A percentile compares a stretch with the other conserved stretches of the same genome.
Evolutionary conservation across 2,329 filamentous ascomycete genomes (phyloP).

Genomic region (Thielaviopsis cerberus): DNA sequence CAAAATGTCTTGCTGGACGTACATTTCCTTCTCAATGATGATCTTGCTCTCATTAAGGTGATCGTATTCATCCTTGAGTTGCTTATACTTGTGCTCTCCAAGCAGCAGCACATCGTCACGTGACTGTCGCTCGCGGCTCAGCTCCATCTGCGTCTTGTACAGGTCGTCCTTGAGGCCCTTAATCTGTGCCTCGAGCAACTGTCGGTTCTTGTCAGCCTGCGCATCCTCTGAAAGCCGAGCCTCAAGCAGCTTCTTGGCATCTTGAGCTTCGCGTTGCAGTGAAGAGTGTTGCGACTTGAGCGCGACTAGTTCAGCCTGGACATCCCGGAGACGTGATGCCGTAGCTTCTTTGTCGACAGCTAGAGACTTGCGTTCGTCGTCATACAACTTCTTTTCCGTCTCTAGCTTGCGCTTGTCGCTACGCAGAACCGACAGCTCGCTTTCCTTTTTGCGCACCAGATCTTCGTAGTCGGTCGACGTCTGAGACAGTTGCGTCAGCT

Average conservation of each 20-base stretch:
- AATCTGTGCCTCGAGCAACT: conserved; percentile 71
- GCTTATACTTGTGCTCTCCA: conserved; percentile 69
- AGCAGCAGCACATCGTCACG: conserved; percentile 84
- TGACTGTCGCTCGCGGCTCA: conserved; percentile 81
- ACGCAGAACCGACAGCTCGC: conserved; percentile 70
- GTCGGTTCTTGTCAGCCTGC: conserved; percentile 62
- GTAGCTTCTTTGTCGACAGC: conserved; percentile 62
- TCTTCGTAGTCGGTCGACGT: conserved; percentile 94
- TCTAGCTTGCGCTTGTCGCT: conserved; percentile 71
- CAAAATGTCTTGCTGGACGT: conserved; percentile 81
- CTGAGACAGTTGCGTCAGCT: conserved; percentile 69
- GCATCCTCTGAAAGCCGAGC: conserved; percentile 78
- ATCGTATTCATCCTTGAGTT: conserved; percentile 69
- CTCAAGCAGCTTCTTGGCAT: conserved; percentile 72
- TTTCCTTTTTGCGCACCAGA: conserved; percentile 80
- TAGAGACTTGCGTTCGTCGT: conserved; percentile 58
- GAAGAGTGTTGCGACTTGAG: conserved; percentile 71
- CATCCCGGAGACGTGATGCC: conserved; percentile 55
- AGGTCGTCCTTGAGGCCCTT: conserved; percentile 72
- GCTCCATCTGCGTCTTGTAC: conserved; percentile 67
- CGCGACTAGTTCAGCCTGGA: conserved; percentile 73
- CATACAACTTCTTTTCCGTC: conserved; percentile 57
- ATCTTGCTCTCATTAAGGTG: conserved; percentile 86
- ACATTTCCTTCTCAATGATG: conserved; percentile 93
- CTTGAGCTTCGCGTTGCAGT: conserved; percentile 70